Evolutionary conservation across 2,329 filamentous ascomycete genomes (phyloP), one percentile per base, ranked within the genome.

Genomic region (Penicillium sp.): DNA sequence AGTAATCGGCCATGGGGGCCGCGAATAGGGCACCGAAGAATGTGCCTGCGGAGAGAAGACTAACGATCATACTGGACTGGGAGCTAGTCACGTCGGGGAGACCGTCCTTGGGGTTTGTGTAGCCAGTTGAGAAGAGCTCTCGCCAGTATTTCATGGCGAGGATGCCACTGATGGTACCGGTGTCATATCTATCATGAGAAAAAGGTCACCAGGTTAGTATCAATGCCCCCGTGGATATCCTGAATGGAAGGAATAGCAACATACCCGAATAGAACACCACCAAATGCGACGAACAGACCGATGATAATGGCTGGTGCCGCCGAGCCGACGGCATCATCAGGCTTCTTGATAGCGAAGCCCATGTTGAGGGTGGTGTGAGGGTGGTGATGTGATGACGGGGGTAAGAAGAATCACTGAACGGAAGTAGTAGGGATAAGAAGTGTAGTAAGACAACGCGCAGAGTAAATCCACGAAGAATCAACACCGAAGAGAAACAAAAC

Each of bases 11-110:
- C 21, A 75, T 46, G 4, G 62, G 68, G 16, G 71, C 74, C n/a
- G 72, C 71, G 21, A 57, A 62, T 13, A 75, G 71, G 37, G 87
- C 83, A 56, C 86, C 87, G 21, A 87, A 71, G 76, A 85, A 89
- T 0, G 87, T 90, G 29, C 88, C 88, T 49, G 81, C 87, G 19
- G 87, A 84, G 86, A 90, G 56, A 5, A 64, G 51, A 34, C 60
- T 63, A 16, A 64, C 62, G 23, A 64, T 62, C 54, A 62, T 61
- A 10, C 59, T 62, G 5, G 61, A 64, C 39, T 64, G 58, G 55
- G 90, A 87, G 79, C 80, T 75, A 7, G 80, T 77, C 10, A 84
- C 67, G 54, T 77, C 71, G 56, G 77, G 78, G 14, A 76, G 61
- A n/a, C 71, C 59, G 60, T 72, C 75, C 24, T 61, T 58, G 1